Evolutionary conservation across 2,329 filamentous ascomycete genomes (phyloP).

Genomic region (Penicillium griseofulvum): DNA sequence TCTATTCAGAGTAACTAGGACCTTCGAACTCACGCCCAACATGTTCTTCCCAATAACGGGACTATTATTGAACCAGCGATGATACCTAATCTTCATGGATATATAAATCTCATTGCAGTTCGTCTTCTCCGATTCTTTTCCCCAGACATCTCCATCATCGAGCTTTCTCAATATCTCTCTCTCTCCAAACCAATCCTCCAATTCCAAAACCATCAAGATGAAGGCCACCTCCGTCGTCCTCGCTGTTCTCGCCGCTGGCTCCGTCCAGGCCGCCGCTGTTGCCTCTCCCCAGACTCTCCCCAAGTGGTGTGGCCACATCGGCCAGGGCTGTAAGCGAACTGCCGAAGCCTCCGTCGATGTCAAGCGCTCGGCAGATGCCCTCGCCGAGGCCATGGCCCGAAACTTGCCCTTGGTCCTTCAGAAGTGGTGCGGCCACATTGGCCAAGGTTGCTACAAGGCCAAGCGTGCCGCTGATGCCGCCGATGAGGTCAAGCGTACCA

Average conservation of each 20-base stretch:
- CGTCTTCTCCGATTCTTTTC: background rate
- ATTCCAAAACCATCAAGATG: constrained; percentile 40
- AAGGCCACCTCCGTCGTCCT: constrained; percentile 47
- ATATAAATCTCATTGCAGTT: background rate
- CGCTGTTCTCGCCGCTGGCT: constrained; percentile 42
- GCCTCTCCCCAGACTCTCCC: constrained; percentile 17
- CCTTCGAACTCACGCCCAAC: background rate
- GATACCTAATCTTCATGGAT: background rate
- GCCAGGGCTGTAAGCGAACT: constrained; percentile 32
- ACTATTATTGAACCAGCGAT: background rate
- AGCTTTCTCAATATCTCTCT: constrained; percentile 12
- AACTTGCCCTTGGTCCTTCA: constrained; percentile 23
- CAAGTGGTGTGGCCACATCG: constrained; percentile 31
- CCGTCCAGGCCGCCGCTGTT: constrained; percentile 26
- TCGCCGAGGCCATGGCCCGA: constrained; percentile 32
- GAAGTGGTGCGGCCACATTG: constrained; percentile 36
- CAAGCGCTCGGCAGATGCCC: constrained; percentile 33
- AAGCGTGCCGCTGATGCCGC: constrained; percentile 66
- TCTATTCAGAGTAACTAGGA: constrained; percentile 2
- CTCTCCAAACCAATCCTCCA: constrained; percentile 8
- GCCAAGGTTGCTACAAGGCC: constrained; percentile 55
- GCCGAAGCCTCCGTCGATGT: constrained; percentile 27
- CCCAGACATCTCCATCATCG: constrained; percentile 6
- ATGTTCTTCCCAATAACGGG: background rate
- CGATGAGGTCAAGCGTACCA: constrained; percentile 46